phyloP scores from a whole-genome alignment of 202 grass and related monocot genomes.

The Musa balbisiana region DNA sequence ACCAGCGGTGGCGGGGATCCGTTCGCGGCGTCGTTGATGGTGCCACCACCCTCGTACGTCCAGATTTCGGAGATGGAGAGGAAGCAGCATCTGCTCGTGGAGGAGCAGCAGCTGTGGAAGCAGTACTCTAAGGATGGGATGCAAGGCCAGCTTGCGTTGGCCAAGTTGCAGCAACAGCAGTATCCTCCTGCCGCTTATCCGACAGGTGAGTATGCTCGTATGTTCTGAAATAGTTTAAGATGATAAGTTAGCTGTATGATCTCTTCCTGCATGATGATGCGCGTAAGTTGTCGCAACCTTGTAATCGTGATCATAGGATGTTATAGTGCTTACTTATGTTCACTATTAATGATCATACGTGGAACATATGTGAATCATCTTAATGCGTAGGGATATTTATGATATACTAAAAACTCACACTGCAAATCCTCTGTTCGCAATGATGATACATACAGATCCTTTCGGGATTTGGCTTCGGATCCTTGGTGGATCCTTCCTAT shows the following conservation, averaged over 20 bases:
- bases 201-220: not conserved
- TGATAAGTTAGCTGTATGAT: not conserved
- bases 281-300: too few relatives aligned
- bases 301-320: too few relatives aligned
- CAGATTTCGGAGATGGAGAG: conserved; percentile 82
- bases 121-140: conserved; percentile 51
- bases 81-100: conserved; percentile 47
- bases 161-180: conserved; percentile 29
- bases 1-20: conserved; percentile 23
- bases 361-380: too few relatives aligned
- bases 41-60: conserved; percentile 61
- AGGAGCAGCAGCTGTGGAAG: conserved; percentile 58
- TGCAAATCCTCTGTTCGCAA: too few relatives aligned
- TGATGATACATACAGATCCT: too few relatives aligned
- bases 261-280: too few relatives aligned
- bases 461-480: too few relatives aligned
- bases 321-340: too few relatives aligned
- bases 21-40: conserved; percentile 45
- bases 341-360: too few relatives aligned
- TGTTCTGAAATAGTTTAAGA: not conserved
- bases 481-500: too few relatives aligned
- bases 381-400: too few relatives aligned
- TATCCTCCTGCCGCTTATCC: not conserved
- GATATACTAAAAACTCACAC: too few relatives aligned
- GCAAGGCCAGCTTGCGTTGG: conserved; percentile 30